Percentiles rank a stretch among this genome's conserved stretches.
These are phyloP conservation scores for Geranium brycei DNA, from an alignment of 345 rosid genomes.

Conservation along the genomic window DNA sequence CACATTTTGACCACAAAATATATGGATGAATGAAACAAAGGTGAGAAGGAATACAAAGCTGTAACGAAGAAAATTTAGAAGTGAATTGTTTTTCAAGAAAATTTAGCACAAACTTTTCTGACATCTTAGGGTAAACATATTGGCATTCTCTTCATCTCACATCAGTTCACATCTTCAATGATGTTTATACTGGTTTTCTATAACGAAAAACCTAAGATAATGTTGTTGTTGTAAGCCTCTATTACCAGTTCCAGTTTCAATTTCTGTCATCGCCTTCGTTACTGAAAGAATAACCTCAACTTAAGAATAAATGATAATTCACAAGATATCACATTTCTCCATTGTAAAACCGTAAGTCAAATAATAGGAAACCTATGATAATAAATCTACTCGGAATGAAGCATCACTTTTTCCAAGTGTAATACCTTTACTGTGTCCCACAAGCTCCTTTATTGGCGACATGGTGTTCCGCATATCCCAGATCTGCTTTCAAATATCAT, in stretches of 20 bases:
- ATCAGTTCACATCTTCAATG: not conserved
- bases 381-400: constrained; percentile 4
- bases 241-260: too few species aligned
- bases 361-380: not conserved
- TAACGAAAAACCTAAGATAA: too few species aligned
- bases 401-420: not conserved
- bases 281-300: not conserved
- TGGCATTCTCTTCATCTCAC: not conserved
- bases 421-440: constrained; percentile 91
- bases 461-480: constrained; percentile 96
- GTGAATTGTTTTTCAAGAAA: too few species aligned
- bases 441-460: constrained; percentile 81
- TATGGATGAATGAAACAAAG: not conserved
- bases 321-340: not conserved
- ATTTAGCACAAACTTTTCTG: not conserved
- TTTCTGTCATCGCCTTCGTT: too few species aligned
- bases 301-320: not conserved
- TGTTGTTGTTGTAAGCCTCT: too few species aligned
- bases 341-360: not conserved
- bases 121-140: too few species aligned
- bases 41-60: not conserved
- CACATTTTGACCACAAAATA: not conserved
- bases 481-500: constrained; percentile 44
- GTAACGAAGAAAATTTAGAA: not conserved
- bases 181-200: too few species aligned